These are phyloP conservation scores for Diaporthe sp. DNA, from an alignment of 2,329 filamentous ascomycete species.

Conservation along the genomic window DNA sequence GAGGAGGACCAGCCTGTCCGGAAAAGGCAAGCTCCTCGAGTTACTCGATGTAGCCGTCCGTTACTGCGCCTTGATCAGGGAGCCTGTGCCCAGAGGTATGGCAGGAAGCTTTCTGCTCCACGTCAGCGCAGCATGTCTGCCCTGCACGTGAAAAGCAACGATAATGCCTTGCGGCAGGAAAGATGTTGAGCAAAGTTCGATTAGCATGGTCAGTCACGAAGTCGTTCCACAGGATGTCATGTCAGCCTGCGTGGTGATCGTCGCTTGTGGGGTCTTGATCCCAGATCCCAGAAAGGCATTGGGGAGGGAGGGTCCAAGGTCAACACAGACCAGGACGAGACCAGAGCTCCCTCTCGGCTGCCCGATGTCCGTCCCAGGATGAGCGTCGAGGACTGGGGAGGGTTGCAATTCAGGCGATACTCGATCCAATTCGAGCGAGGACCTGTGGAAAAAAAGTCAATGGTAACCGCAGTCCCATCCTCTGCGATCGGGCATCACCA, in stretches of 20 bases:
- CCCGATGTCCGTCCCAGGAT: conserved; percentile 9
- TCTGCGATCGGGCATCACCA: neutral
- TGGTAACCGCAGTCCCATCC: neutral
- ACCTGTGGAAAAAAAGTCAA: neutral
- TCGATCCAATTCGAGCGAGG: conserved; percentile 8
- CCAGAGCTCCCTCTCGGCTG: conserved; percentile 15
- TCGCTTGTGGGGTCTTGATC: conserved; percentile 9
- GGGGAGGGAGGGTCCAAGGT: conserved; percentile 11
- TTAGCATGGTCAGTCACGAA: conserved; percentile 13
- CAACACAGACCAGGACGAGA: conserved; percentile 31
- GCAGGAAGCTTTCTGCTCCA: neutral
- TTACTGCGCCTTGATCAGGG: neutral
- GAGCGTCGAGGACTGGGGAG: conserved; percentile 8
- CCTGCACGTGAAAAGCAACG: neutral
- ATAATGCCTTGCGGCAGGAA: neutral
- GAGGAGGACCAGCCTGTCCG: neutral
- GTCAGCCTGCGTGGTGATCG: conserved; percentile 12
- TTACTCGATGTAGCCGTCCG: neutral
- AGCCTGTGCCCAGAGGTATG: neutral
- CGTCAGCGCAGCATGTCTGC: neutral
- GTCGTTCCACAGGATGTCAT: neutral
- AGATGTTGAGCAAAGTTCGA: conserved; percentile 12
- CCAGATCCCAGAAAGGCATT: conserved; percentile 18
- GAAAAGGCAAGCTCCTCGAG: conserved; percentile 27
- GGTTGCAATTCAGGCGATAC: conserved; percentile 16